Base-by-base conservation (phyloP, 805 yeast genomes). In the Cyberlindnera nakhonratchasimensis region DNA sequence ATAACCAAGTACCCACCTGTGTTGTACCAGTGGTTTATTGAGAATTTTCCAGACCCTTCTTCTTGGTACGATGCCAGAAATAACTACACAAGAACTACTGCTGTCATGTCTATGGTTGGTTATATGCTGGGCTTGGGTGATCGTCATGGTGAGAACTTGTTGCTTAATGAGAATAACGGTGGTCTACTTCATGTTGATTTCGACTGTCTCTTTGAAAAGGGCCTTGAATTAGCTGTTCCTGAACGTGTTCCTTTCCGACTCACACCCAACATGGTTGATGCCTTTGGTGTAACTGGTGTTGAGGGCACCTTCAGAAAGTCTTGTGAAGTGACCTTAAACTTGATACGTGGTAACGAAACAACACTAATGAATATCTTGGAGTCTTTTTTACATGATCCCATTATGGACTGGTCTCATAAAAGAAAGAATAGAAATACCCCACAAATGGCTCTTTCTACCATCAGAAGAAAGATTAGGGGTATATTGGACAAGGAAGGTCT, bases 51-150 rank as follows among this genome's bases (percentile, higher is more conserved):
- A 0, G 96, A 90, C 50, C 96, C 98, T 0, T 76, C 80, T 7
- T 67, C 78, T 2, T 93, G 99, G 99, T 85, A 87, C 47, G 72
- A 73, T 32, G 86, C 91, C 1, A 66, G 98, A 42, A 82, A 80
- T 37, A 70, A 72, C 26, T 95, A 76, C 58, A 80, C 86, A 0
- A 70, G 95, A 41, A 80, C 96, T 0, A 71, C 85, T 21, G 96
- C 97, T 0, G 98, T 91, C 0, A 93, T 95, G 99, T 89, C 97
- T 0, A 88, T 93, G 70, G 96, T 91, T 5, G 99, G 99, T 0
- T 87, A 86, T 59, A 79, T 93, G 34, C 70, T 93, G 21, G 99
- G 99, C 8, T 71, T 93, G 37, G 99, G 99, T 19, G 99, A 93
- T 63, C 72, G 99, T 29, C 99, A 93, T 59, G 85, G 96, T 52